These are phyloP conservation scores for Penicillium lagena DNA, from an alignment of 495 filamentous ascomycete genomes.

Conservation along the genomic window DNA sequence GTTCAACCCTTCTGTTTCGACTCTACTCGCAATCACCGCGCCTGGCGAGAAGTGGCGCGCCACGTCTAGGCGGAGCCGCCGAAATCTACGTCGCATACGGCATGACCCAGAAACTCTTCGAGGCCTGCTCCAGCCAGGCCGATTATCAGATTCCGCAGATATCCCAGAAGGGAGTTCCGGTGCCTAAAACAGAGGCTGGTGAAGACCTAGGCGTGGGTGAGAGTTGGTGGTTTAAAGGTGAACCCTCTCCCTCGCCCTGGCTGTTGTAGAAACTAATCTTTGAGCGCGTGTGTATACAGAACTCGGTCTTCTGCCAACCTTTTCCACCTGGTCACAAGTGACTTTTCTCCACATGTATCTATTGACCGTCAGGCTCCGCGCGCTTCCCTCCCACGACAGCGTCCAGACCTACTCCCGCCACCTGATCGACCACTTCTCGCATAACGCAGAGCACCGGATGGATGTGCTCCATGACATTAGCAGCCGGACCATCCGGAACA, in stretches of 20 bases:
- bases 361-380: constrained; percentile 76
- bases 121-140: constrained; percentile 68
- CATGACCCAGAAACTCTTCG: constrained; percentile 71
- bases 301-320: constrained; percentile 69
- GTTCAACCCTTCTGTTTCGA: neutral
- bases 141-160: constrained; percentile 62
- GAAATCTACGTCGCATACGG: constrained; percentile 73
- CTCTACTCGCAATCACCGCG: constrained; percentile 10
- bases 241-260: constrained; percentile 12
- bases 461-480: constrained; percentile 60
- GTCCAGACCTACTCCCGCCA: constrained; percentile 63
- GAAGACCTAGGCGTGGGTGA: constrained; percentile 71
- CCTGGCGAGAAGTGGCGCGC: constrained; percentile 25
- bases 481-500: constrained; percentile 61
- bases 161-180: constrained; percentile 44
- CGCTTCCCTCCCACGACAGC: constrained; percentile 55
- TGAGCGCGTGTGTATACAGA: constrained; percentile 15
- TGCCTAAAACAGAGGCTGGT: constrained; percentile 61
- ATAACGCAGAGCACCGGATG: constrained; percentile 86
- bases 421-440: constrained; percentile 88
- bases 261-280: neutral
- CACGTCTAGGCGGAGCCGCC: constrained; percentile 34
- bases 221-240: constrained; percentile 82
- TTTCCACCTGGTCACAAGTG: constrained; percentile 91
- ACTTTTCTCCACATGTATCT: constrained; percentile 96